Evolutionary conservation across 2,329 filamentous ascomycete genomes (phyloP).

Genomic region (Fusarium sp.): DNA sequence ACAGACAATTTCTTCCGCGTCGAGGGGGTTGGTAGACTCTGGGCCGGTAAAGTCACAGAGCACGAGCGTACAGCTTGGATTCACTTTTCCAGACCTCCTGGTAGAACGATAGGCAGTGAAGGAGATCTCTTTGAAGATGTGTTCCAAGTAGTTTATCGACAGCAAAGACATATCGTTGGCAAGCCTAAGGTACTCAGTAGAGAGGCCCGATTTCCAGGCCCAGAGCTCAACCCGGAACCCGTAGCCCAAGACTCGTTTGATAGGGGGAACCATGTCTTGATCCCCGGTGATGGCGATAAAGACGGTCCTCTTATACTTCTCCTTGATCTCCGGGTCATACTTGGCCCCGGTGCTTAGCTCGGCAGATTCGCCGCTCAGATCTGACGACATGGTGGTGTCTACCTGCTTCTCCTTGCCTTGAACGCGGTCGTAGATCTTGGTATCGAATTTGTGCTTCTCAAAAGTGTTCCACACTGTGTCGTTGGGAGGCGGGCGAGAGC

Average conservation of each 20-base stretch:
- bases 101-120: not conserved
- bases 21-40: not conserved
- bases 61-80: not conserved
- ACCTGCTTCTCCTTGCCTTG: not conserved
- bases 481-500: not conserved
- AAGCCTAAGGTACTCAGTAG: not conserved
- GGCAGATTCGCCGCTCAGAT: not conserved
- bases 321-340: not conserved
- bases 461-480: not conserved
- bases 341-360: not conserved
- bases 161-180: not conserved
- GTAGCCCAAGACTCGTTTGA: not conserved
- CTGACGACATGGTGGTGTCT: not conserved
- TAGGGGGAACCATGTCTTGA: not conserved
- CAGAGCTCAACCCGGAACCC: not conserved
- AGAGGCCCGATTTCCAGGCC: not conserved
- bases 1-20: not conserved
- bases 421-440: not conserved
- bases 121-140: not conserved
- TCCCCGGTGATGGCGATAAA: not conserved
- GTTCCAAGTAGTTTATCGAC: not conserved
- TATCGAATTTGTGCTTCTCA: not conserved
- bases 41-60: not conserved
- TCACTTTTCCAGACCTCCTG: not conserved
- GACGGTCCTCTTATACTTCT: not conserved